Conservation (phyloP, 495 filamentous ascomycete species). For the Penicillium pulvis region DNA sequence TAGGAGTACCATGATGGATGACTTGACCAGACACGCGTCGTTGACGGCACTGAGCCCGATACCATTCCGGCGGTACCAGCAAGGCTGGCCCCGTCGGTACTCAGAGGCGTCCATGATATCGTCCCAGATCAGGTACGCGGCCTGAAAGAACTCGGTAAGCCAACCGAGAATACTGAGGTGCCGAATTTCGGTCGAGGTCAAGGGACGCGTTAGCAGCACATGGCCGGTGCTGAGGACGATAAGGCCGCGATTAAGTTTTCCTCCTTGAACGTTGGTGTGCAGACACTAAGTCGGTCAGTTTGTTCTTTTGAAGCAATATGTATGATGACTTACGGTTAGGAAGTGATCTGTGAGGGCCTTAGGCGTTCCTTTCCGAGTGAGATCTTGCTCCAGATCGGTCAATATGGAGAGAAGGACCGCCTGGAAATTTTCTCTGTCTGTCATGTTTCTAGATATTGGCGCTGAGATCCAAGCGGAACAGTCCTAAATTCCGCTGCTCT, state of each 20-base stretch:
- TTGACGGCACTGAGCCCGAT: slow-evolving; percentile 91
- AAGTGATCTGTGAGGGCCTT: too few relatives aligned
- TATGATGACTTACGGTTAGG: too few relatives aligned
- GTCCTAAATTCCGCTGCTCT: too few relatives aligned
- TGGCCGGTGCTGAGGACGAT: neutral
- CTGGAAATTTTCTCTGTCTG: too few relatives aligned
- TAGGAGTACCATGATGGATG: slow-evolving; percentile 73
- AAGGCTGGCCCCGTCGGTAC: slow-evolving; percentile 79
- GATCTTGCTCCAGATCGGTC: too few relatives aligned
- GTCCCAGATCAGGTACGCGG: slow-evolving; percentile 87
- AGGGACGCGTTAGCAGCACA: neutral
- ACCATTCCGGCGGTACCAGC: slow-evolving; percentile 80
- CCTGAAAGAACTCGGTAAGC: slow-evolving; percentile 88
- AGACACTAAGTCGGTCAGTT: neutral
- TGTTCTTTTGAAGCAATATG: too few relatives aligned
- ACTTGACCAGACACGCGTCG: slow-evolving; percentile 84
- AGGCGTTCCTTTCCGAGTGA: too few relatives aligned
- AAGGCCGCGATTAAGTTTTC: slow-evolving; percentile 1
- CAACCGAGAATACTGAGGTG: slow-evolving; percentile 61
- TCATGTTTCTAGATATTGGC: too few relatives aligned
- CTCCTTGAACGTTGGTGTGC: neutral
- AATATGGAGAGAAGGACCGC: too few relatives aligned
- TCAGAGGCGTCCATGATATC: slow-evolving; percentile 84
- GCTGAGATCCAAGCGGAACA: too few relatives aligned
- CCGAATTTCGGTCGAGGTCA: neutral